Evolutionary conservation across 768 basidiomycete species (phyloP), one percentile per base, ranked within the genome.

Genomic region (Leccinum fibrillosum): DNA sequence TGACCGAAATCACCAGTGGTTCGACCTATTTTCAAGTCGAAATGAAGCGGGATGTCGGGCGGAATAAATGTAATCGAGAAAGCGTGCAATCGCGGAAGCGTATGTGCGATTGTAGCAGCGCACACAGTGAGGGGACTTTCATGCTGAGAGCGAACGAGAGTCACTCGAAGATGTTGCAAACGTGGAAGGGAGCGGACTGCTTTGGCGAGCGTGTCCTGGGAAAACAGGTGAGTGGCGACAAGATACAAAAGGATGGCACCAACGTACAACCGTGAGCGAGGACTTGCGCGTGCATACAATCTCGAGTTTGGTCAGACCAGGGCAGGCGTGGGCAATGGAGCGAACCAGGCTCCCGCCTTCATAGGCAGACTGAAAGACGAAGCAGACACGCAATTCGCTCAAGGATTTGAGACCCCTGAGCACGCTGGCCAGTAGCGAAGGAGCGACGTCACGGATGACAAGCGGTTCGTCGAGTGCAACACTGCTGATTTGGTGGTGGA

Each of bases 331-430:
- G 53, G 84, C 82, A 56, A 91, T 79, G 4, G 86, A 84, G 48
- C 86, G 82, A 34, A 91, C 76, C 57, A 90, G 74, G 62, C 84
- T 84, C 26, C 83, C 85, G 64, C 86, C 86, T 62, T 91, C 89
- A 65, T 90, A 90, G 65, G 85, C 84, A 2, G 84, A 85, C 64
- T 90, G 86, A 52, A 90, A 79, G 39, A 82, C 79, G 66, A 90
- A 90, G 15, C 82, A 76, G 45, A 90, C 81, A 54, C 80, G 84
- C 55, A 91, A 76, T 42, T 83, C 79, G 12, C 76, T 79, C 25
- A 91, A 77, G 5, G 76, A 75, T 19, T 79, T 78, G 21, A 90
- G 65, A 50, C 79, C 78, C 58, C 81, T 77, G 25, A 91, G 78
- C n/a, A 88, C 74, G 37, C 78, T 77, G 4, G 85, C 81, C 2